A percentile compares a stretch with the other conserved stretches of the same genome.
Conservation (phyloP, 2,329 filamentous ascomycete genomes). For the Sporothrix phasma region DNA sequence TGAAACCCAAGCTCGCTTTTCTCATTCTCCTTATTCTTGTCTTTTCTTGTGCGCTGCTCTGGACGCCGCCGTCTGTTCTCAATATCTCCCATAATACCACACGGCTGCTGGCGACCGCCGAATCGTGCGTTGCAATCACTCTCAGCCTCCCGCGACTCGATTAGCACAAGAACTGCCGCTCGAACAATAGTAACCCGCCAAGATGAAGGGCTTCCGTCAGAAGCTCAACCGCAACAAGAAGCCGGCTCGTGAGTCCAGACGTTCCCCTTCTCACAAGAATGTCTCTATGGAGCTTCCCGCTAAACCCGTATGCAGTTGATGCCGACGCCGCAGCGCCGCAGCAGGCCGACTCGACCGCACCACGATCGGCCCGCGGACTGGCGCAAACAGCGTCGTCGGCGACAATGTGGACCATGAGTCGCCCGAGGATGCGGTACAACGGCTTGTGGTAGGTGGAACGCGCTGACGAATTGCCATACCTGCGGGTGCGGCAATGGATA, state of each 20-base stretch:
- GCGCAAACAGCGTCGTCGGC: background rate
- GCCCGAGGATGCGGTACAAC: slow-evolving; percentile 12
- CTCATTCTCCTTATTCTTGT: background rate
- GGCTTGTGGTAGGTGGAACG: slow-evolving; percentile 15
- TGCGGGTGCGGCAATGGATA: background rate
- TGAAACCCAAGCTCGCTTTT: background rate
- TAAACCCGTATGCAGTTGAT: background rate
- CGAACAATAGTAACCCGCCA: background rate
- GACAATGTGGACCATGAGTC: slow-evolving; percentile 11
- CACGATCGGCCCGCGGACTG: background rate
- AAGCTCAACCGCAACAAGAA: slow-evolving; percentile 14
- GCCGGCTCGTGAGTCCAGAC: slow-evolving; percentile 3
- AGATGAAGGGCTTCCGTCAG: slow-evolving; percentile 18
- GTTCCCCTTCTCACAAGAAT: too few relatives aligned
- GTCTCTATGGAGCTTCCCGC: background rate
- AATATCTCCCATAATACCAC: background rate
- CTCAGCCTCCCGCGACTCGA: too few relatives aligned
- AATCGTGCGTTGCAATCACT: background rate
- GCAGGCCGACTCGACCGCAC: background rate
- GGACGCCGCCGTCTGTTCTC: background rate
- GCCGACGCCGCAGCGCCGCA: background rate
- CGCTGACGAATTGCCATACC: too few relatives aligned
- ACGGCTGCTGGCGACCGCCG: background rate
- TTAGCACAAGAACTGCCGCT: background rate
- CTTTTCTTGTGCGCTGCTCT: background rate